phyloP scores from a whole-genome alignment of 1,284 basidiomycete genomes.

The Ceratobasidium sp. region DNA sequence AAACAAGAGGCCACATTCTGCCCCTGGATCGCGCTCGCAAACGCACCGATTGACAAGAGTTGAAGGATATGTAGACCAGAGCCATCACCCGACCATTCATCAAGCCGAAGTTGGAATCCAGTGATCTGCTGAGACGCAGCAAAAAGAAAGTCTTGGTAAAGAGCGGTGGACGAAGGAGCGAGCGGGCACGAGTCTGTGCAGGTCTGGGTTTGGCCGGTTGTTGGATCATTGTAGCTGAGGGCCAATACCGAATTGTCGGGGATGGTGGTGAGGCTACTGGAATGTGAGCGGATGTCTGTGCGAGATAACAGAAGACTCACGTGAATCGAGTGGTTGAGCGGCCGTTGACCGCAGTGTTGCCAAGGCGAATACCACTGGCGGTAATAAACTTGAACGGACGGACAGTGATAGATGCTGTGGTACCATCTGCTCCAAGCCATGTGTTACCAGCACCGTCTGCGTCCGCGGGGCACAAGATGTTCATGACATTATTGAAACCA shows the following conservation, averaged over 20 bases:
- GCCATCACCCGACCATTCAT: slow-evolving; percentile 77
- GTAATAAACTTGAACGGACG: slow-evolving; percentile 77
- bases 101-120: slow-evolving; percentile 85
- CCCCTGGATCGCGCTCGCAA: slow-evolving; percentile 72
- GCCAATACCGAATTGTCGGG: slow-evolving; percentile 87
- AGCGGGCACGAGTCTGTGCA: slow-evolving; percentile 80
- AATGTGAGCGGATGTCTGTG: slow-evolving; percentile 33
- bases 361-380: slow-evolving; percentile 84
- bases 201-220: slow-evolving; percentile 75
- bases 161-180: slow-evolving; percentile 74
- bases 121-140: slow-evolving; percentile 70
- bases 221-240: slow-evolving; percentile 80
- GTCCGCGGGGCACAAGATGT: slow-evolving; percentile 85
- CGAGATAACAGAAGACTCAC: slow-evolving; percentile 60
- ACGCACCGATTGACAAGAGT: slow-evolving; percentile 90
- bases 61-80: slow-evolving; percentile 91
- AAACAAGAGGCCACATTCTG: slow-evolving; percentile 80
- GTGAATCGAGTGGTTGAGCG: slow-evolving; percentile 88
- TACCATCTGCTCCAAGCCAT: slow-evolving; percentile 85
- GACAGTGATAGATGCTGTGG: slow-evolving; percentile 76
- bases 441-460: slow-evolving; percentile 81
- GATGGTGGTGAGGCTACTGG: slow-evolving; percentile 77
- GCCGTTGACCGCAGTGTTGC: slow-evolving; percentile 85
- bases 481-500: slow-evolving; percentile 75
- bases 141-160: slow-evolving; percentile 92